Evolutionary conservation across 768 basidiomycete species (phyloP), one percentile per base, ranked within the genome.

Genomic region (Terana coerulea): DNA sequence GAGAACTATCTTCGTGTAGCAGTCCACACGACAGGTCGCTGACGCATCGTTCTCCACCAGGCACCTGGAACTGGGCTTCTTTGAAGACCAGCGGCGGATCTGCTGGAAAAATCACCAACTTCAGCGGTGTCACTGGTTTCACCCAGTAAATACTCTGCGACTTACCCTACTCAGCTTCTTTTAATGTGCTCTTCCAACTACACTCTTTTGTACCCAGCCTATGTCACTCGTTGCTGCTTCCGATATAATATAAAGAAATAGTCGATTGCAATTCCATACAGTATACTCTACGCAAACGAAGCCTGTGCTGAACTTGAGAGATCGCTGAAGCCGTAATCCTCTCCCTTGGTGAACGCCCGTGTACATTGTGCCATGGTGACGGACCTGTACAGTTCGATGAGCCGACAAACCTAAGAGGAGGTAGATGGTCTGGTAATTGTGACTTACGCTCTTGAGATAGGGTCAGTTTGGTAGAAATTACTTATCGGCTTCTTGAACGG

Each of bases 391-490:
- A 31, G 10, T 46, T n/a, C 43, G n/a, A n/a, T n/a, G n/a, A n/a
- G n/a, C n/a, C n/a, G n/a, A n/a, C n/a, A n/a, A 26, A 26, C 6
- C 34, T 40, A 6, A 26, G 19, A 24, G n/a, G 5, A 46, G 22
- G 19, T 14, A 51, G n/a, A n/a, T n/a, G n/a, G 24, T 5, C 19
- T 9, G 39, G 35, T 14, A 7, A 42, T 37, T 40, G 26, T 24
- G 33, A 88, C 92, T 69, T 61, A 94, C 81, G 91, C 90, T 76
- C 95, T 77, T 37, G 92, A 94, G 65, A 98, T 92, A 24, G 90
- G 83, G 69, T 98, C 95, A 9, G 95, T 98, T 70, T 92, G 86
- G 72, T 98, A 99, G 72, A 98, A 98, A 73, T 97, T 97, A 45
- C 71, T 59, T 58, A 99, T 87, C 0, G 93, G 89, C 69, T 86